Conservation (phyloP, 805 yeast genomes). For the Hermanozyma aechmeae region DNA sequence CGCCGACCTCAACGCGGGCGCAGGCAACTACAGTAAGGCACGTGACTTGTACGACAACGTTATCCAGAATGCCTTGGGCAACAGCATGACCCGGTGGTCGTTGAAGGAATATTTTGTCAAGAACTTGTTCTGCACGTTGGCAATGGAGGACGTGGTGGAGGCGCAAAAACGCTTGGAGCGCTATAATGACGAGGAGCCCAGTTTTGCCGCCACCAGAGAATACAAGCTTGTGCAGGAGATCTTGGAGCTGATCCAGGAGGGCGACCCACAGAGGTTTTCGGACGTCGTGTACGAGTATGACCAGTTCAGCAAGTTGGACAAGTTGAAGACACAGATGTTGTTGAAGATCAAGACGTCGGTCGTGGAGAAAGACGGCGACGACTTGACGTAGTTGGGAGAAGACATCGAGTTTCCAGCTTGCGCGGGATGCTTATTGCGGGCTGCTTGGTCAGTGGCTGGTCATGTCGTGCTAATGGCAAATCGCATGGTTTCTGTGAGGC, state of each 20-base stretch:
- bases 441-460: too few species aligned
- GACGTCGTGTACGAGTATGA: slow-evolving; percentile 75
- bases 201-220: slow-evolving; percentile 71
- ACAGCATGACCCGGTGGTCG: slow-evolving; percentile 78
- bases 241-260: slow-evolving; percentile 65
- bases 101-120: slow-evolving; percentile 87
- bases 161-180: slow-evolving; percentile 64
- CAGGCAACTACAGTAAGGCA: slow-evolving; percentile 67
- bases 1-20: slow-evolving; percentile 73
- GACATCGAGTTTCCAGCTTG: too few species aligned
- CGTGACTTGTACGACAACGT: slow-evolving; percentile 68
- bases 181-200: slow-evolving; percentile 62
- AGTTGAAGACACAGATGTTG: slow-evolving; percentile 79
- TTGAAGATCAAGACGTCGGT: slow-evolving; percentile 72
- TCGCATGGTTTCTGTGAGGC: too few species aligned
- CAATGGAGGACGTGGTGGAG: slow-evolving; percentile 79
- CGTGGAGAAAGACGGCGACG: slow-evolving; percentile 62
- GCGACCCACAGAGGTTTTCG: slow-evolving; percentile 70
- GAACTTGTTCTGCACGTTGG: slow-evolving; percentile 72
- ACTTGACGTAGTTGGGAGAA: slow-evolving; percentile 36
- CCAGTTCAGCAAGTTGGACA: slow-evolving; percentile 80
- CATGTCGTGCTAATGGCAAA: too few species aligned
- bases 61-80: slow-evolving; percentile 66
- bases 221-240: slow-evolving; percentile 57
- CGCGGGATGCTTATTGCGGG: too few species aligned